Conservation (phyloP, 208 protist genomes). For the Novymonas esmeraldas region DNA sequence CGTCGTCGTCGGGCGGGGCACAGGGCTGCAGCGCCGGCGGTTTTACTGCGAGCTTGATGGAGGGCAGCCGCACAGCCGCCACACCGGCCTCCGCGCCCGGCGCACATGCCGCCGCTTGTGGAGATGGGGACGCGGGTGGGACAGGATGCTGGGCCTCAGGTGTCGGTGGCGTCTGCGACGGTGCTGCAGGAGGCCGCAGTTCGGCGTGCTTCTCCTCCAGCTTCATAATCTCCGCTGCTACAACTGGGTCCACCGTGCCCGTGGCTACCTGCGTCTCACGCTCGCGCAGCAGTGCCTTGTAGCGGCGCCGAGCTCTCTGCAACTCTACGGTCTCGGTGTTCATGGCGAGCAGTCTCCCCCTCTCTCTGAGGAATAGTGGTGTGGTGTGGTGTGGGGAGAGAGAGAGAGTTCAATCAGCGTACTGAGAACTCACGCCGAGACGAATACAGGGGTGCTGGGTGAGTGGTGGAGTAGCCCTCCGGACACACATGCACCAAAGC, state of each 20-base stretch:
- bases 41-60: background rate
- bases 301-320: conserved; percentile 50
- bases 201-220: conserved; percentile 47
- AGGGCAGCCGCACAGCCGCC: background rate
- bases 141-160: background rate
- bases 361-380: conserved; percentile 7
- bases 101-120: background rate
- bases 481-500: too few relatives aligned
- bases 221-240: conserved; percentile 39
- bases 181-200: background rate
- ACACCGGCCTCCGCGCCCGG: background rate
- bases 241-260: conserved; percentile 27
- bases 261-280: conserved; percentile 26
- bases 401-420: too few relatives aligned
- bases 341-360: too few relatives aligned
- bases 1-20: background rate
- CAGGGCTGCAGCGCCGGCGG: background rate
- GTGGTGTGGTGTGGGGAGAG: background rate
- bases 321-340: conserved; percentile 6
- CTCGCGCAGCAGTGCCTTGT: conserved; percentile 60
- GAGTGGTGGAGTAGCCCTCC: too few relatives aligned
- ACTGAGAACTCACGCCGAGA: too few relatives aligned
- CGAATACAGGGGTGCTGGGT: too few relatives aligned
- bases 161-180: background rate
- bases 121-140: background rate